Base-by-base conservation (phyloP, 306 rosid genomes). In the Cucurbita pepo region DNA sequence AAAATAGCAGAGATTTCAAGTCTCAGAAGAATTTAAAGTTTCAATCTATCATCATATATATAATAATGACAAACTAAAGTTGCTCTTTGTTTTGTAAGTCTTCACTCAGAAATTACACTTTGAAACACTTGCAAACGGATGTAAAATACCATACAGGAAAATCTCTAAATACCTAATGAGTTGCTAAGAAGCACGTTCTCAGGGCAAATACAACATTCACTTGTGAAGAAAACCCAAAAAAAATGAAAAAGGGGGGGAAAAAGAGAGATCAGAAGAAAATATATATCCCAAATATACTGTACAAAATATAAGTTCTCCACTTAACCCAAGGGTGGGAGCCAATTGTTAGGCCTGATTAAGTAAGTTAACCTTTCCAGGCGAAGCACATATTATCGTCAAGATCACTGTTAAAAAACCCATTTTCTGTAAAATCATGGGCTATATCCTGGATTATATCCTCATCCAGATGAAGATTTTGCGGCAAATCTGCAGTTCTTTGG, bases 321-420 rank as follows among this genome's bases (percentile, higher is more conserved):
- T 80, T 83, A 75, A 81, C 78, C 77, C 14, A 67, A 69, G 83
- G 75, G 77, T 53, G 81, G 67, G 82, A 66, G 78, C 85, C 77
- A 81, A 84, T 74, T 57, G 83, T 79, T 55, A 64, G 73, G 72
- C 78, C 88, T 40, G 66, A 73, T 85, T 82, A 78, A 55, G 87
- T 86, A 85, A 78, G 86, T 95, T 88, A 85, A 47, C 83, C 86
- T 83, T 95, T 95, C 97, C 99, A 95, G 66, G 76, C 75, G 73
- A 82, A 88, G 58, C 88, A 86, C 88, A 90, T 83, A 77, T 58
- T 83, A 72, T 94, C 97, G 53, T 91, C 99, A 16, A 89, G 88
- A 71, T 86, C 96, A 75, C 82, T 69, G 85, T 73, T 84, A 69
- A 95, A 91, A 79, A 91, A 86, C 14, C 90, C 80, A 19, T 76